Evolutionary conservation across 257 asterid species (phyloP).

Genomic region (Rubia yunnanensis): DNA sequence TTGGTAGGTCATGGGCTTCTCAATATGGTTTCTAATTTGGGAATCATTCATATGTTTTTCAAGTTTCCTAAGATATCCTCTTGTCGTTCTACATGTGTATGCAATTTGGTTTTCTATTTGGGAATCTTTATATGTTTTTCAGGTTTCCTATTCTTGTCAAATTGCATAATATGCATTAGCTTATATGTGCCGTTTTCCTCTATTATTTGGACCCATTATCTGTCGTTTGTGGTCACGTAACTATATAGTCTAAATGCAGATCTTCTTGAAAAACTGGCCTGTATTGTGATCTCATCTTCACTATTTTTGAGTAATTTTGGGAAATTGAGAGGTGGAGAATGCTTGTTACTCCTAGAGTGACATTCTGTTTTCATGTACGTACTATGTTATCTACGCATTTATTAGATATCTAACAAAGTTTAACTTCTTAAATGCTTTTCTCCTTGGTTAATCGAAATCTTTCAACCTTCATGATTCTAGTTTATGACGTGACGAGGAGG

Average conservation of each 20-base stretch:
- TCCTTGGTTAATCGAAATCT: constrained; percentile 6
- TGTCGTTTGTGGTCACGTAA: too few relatives aligned
- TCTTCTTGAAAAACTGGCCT: background rate
- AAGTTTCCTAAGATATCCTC: background rate
- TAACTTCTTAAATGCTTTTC: background rate
- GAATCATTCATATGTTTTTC: background rate
- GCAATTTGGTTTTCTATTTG: constrained; percentile 1
- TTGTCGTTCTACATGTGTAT: too few relatives aligned
- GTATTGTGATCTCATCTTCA: background rate
- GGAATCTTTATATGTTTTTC: background rate
- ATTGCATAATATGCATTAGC: background rate
- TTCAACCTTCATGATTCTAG: constrained; percentile 22
- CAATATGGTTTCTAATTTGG: background rate
- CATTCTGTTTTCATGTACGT: background rate
- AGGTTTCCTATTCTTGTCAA: background rate
- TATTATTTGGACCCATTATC: background rate
- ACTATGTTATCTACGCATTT: background rate
- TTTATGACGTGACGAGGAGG: constrained; percentile 88
- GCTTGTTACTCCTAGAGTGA: background rate
- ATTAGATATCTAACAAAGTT: background rate
- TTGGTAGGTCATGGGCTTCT: constrained; percentile 42
- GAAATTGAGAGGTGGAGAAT: background rate
- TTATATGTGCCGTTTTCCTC: background rate
- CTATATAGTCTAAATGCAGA: too few relatives aligned
- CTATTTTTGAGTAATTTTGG: background rate